Conservation (phyloP, 225 moss, liverwort and hornwort genomes). For the Asterella californica region DNA sequence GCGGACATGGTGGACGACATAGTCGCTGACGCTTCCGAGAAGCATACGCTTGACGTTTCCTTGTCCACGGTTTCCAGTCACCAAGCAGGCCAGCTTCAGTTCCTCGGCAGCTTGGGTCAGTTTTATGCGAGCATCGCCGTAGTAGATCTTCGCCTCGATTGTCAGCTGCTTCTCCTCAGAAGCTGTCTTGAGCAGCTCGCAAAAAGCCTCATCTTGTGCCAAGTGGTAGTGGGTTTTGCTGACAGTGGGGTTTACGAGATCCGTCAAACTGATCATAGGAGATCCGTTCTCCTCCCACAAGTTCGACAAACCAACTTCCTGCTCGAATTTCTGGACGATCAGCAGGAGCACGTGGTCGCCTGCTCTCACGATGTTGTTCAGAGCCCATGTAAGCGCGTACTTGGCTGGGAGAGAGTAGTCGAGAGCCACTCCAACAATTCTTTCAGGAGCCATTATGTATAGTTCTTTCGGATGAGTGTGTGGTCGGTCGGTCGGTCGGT, state of each 20-base stretch:
- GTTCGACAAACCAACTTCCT: conserved; percentile 14
- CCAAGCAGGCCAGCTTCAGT: conserved; percentile 21
- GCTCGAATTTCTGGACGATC: conserved; percentile 24
- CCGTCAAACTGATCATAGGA: conserved; percentile 1
- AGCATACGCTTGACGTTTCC: conserved; percentile 25
- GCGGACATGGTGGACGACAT: conserved; percentile 26
- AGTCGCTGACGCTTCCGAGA: conserved; percentile 30
- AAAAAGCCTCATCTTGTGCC: conserved; percentile 7
- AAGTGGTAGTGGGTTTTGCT: conserved; percentile 12
- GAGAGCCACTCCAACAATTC: conserved; percentile 24
- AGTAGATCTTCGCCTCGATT: conserved; percentile 26
- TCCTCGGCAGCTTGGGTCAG: conserved; percentile 25
- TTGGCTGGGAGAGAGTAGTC: conserved; percentile 19
- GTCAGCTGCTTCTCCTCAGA: conserved; percentile 13
- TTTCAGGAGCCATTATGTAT: conserved; percentile 8
- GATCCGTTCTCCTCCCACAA: conserved; percentile 23
- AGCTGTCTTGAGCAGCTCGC: neutral
- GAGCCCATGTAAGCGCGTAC: conserved; percentile 25
- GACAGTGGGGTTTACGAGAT: conserved; percentile 10
- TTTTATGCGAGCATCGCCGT: conserved; percentile 33
- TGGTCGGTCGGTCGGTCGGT: too few species aligned
- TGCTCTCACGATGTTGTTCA: conserved; percentile 16
- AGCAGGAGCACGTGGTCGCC: conserved; percentile 20
- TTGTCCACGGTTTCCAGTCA: conserved; percentile 31
- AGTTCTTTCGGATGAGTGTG: neutral